Percentiles rank a stretch among this genome's conserved stretches.
Evolutionary conservation across 176 grass and related monocot genomes (phyloP).

Genomic region (Metroxylon sagu): DNA sequence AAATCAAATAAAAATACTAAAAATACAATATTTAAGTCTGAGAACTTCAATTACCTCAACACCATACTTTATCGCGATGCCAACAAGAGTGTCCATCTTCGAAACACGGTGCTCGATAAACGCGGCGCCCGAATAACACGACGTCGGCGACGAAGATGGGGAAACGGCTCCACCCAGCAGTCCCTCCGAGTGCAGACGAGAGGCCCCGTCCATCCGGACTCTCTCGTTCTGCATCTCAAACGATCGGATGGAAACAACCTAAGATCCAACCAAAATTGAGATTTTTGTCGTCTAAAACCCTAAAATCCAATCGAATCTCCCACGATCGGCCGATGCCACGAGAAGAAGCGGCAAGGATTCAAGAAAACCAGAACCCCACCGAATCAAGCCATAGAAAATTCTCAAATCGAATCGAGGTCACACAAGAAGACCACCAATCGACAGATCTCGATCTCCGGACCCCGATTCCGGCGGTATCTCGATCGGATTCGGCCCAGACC

Average conservation of each 20-base stretch:
- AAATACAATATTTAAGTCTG: not conserved
- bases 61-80: constrained; percentile 75
- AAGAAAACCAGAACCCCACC: constrained; percentile 48
- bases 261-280: constrained; percentile 31
- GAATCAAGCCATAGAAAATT: not conserved
- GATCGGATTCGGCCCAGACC: not conserved
- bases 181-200: not conserved
- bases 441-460: constrained; percentile 12
- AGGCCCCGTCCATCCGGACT: not conserved
- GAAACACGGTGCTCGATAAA: constrained; percentile 53
- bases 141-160: constrained; percentile 21
- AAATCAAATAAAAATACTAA: not conserved
- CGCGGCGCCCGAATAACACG: constrained; percentile 18
- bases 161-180: constrained; percentile 12
- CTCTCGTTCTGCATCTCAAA: not conserved
- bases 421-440: not conserved
- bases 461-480: not conserved
- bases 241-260: constrained; percentile 3
- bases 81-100: constrained; percentile 68
- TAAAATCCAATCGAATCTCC: no score
- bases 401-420: constrained; percentile 8
- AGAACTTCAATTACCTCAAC: constrained; percentile 43
- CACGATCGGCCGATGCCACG: no score
- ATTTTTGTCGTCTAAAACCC: no score
- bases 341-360: no score